Percentiles rank a stretch among this genome's conserved stretches.
Conservation (phyloP, 352 stramenopile species). For the Phytophthora pistaciae region DNA sequence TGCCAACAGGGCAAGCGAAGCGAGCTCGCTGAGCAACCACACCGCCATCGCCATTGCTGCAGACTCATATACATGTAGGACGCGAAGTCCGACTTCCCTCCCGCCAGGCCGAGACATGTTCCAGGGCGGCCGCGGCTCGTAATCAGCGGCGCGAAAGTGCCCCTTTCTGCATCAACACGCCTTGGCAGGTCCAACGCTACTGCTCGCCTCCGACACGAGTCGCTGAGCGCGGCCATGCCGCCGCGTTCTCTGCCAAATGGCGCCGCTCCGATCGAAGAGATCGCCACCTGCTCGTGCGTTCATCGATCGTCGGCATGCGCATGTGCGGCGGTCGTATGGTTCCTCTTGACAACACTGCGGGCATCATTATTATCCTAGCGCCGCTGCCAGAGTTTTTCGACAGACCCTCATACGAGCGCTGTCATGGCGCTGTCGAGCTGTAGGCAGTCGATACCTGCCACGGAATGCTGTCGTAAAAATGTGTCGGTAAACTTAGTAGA, state of each 20-base stretch:
- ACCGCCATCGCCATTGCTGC: too few species aligned
- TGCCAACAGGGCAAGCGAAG: not conserved
- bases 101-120: slow-evolving; percentile 7
- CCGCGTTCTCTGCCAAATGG: not conserved
- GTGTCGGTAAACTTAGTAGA: not conserved
- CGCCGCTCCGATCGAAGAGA: slow-evolving; percentile 2
- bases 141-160: slow-evolving; percentile 6
- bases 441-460: not conserved
- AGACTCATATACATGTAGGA: not conserved
- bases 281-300: not conserved
- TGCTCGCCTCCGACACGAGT: not conserved
- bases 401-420: not conserved
- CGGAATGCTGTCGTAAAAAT: not conserved
- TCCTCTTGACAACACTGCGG: not conserved
- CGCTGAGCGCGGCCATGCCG: not conserved
- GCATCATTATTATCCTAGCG: slow-evolving; percentile 1
- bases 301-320: not conserved
- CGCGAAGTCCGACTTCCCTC: slow-evolving; percentile 2
- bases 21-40: not conserved
- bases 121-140: slow-evolving; percentile 1
- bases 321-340: not conserved
- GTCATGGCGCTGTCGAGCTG: not conserved
- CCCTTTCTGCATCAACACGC: too few species aligned
- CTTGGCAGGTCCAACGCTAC: not conserved
- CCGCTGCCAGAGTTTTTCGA: too few species aligned